Base-by-base conservation (phyloP, 2,329 filamentous ascomycete species). In the Colletotrichum lindemuthianum region DNA sequence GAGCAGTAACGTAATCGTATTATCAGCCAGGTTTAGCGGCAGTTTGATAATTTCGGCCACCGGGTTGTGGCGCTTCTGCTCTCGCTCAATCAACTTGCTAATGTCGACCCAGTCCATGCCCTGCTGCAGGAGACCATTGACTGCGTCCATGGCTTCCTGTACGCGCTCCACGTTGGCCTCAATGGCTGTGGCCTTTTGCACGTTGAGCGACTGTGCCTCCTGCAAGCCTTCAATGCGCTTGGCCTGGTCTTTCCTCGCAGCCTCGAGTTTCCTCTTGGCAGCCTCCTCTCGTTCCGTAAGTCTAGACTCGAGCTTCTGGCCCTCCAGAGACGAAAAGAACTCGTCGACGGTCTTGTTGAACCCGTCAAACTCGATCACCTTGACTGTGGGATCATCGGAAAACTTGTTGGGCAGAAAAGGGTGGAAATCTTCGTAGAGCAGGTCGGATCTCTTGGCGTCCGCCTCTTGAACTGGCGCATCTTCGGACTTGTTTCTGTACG, bases 81-180 rank as follows among this genome's bases (percentile, higher is more conserved):
- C 95, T 69, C 93, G 87, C 74, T 97, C 93, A 56, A 99, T 92
- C 67, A 99, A 80, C 63, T 90, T 91, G 9, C 87, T 92, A 71
- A 98, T 94, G 69, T 97, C 92, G 10, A 93, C 88, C 96, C 96
- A 99, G 71, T 99, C 96, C 93, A 98, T 98, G 10, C 95, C 95
- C 72, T 97, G 93, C 6, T 88, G 88, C 65, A 99, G 88, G n/a
- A 98, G 81, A 1, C 92, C 92, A 75, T 97, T 98, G 57, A 99
- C 90, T 4, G 96, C 93, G 74, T 93, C 92, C 75, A 93, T 93
- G 5, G 93, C 93, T 78, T 98, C 96, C 74, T 97, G 92, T 0
- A 98, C 94, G 54, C 93, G 87, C 73, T 97, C 92, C 2, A 93
- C 84, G 72, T 99, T 98, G 24, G 93, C 92, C 75, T 97, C 88